Evolutionary conservation across 805 yeast species (phyloP).

Genomic region (Debaryomyces hansenii): DNA sequence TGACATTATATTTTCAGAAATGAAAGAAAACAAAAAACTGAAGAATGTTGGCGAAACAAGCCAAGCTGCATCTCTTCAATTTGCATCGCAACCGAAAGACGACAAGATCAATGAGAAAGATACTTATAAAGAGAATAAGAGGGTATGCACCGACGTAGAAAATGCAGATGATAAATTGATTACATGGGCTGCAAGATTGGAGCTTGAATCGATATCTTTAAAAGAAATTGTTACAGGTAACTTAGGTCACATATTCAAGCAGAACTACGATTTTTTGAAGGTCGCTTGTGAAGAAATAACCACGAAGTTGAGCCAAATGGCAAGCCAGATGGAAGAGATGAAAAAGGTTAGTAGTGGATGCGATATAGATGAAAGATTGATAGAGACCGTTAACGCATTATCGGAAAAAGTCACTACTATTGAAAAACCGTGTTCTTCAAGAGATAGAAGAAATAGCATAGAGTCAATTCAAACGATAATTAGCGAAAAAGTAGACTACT

Average conservation of each 20-base stretch:
- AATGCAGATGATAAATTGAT: conserved; percentile 10
- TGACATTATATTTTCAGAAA: background rate
- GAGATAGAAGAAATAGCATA: background rate
- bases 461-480: background rate
- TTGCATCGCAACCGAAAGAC: background rate
- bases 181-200: conserved; percentile 31
- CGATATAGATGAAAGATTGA: background rate
- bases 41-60: background rate
- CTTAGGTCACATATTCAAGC: conserved; percentile 4
- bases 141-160: background rate
- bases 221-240: conserved; percentile 14
- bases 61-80: conserved; percentile 1
- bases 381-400: no score
- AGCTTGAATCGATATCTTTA: conserved; percentile 27
- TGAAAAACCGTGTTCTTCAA: background rate
- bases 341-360: background rate
- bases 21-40: background rate
- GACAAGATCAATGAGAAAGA: background rate
- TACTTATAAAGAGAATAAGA: background rate
- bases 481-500: background rate
- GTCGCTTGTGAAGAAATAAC: background rate
- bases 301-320: background rate
- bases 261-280: conserved; percentile 1
- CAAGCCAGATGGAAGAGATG: background rate
- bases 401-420: no score